A percentile compares a stretch with the other conserved stretches of the same genome.
Conservation (phyloP, 2,329 filamentous ascomycete genomes). For the Colletotrichum paranaense region DNA sequence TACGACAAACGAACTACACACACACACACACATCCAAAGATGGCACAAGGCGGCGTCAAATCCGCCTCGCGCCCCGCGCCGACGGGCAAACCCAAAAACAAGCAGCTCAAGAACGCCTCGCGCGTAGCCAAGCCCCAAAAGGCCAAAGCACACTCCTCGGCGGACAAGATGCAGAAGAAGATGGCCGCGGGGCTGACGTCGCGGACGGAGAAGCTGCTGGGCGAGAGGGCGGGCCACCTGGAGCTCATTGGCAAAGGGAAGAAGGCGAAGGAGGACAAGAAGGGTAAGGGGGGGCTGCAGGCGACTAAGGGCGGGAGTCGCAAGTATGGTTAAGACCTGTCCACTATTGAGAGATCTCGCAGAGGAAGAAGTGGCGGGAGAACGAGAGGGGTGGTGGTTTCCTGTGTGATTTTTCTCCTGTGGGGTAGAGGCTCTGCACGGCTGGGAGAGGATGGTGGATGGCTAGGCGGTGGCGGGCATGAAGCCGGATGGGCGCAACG, state of each 20-base stretch:
- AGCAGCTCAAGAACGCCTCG: slow-evolving; percentile 50
- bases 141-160: slow-evolving; percentile 51
- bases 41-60: slow-evolving; percentile 68
- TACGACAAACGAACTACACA: not conserved
- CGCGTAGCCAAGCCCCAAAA: slow-evolving; percentile 63
- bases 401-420: too few relatives aligned
- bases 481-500: not conserved
- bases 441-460: too few relatives aligned
- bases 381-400: too few relatives aligned
- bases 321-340: slow-evolving; percentile 62
- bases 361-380: too few relatives aligned
- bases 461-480: too few relatives aligned
- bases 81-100: slow-evolving; percentile 49
- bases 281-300: slow-evolving; percentile 19
- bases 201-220: slow-evolving; percentile 68
- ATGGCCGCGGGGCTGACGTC: slow-evolving; percentile 64
- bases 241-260: slow-evolving; percentile 69
- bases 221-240: slow-evolving; percentile 68
- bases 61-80: slow-evolving; percentile 54
- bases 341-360: not conserved
- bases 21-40: slow-evolving; percentile 40
- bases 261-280: slow-evolving; percentile 55
- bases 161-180: slow-evolving; percentile 66
- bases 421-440: not conserved
- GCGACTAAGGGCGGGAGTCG: slow-evolving; percentile 59